A percentile compares a stretch with the other conserved stretches of the same genome.
These are phyloP conservation scores for Plantago coronopus DNA, from an alignment of 305 asterid species.

Conservation along the genomic window DNA sequence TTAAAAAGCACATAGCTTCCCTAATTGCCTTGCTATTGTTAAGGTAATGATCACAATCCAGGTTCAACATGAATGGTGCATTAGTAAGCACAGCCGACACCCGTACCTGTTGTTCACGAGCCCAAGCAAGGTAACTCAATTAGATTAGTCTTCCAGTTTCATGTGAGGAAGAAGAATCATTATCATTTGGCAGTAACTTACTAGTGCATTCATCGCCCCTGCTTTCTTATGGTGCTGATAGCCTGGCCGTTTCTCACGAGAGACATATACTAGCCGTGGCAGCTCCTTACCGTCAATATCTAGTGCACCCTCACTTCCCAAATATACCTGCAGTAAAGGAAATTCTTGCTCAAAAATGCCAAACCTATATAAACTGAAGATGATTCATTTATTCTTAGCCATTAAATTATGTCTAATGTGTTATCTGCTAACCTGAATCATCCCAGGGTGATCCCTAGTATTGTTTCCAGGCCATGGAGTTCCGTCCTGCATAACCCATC, in stretches of 20 bases:
- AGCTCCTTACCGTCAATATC: conserved; percentile 81
- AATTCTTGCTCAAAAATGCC: conserved; percentile 9
- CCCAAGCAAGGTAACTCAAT: conserved; percentile 16
- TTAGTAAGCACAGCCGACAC: conserved; percentile 79
- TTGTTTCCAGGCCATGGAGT: conserved; percentile 88
- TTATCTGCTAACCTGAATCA: conserved; percentile 57
- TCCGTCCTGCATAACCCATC: conserved; percentile 91
- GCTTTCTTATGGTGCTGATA: conserved; percentile 84
- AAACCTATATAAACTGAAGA: not conserved
- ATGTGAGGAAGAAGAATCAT: conserved; percentile 1
- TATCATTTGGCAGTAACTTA: conserved; percentile 23
- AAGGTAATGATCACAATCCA: conserved; percentile 86
- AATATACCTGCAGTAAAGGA: conserved; percentile 46
- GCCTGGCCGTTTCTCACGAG: conserved; percentile 84
- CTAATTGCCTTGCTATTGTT: conserved; percentile 77
- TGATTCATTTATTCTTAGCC: not conserved
- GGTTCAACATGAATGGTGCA: conserved; percentile 74
- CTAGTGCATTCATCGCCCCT: conserved; percentile 81
- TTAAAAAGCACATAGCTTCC: conserved; percentile 81
- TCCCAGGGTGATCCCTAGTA: conserved; percentile 83
- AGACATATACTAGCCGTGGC: conserved; percentile 69
- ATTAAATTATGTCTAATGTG: not conserved
- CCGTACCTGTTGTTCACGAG: conserved; percentile 43
- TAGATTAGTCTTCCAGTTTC: conserved; percentile 1
- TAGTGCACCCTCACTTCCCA: conserved; percentile 82